Conservation (phyloP, 371 early-diverging fungal genomes). For the Homolaphlyctis polyrhiza region DNA sequence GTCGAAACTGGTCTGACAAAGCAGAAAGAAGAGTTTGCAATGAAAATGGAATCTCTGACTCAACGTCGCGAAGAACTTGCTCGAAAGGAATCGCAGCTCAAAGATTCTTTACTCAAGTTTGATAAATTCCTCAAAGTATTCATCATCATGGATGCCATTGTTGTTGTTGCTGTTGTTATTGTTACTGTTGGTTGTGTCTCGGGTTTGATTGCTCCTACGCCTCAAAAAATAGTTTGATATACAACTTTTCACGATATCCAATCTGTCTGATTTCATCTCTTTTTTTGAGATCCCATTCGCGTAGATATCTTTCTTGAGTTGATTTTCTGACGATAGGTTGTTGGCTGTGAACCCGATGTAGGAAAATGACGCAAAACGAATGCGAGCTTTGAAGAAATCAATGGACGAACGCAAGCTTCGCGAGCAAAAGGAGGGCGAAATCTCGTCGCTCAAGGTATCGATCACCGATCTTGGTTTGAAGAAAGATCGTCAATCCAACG, state of each 20-base stretch:
- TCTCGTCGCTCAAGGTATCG: constrained; percentile 28
- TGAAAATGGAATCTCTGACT: constrained; percentile 48
- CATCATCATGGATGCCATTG: background rate
- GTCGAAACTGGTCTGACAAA: constrained; percentile 50
- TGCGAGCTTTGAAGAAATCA: constrained; percentile 47
- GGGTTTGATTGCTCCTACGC: no score
- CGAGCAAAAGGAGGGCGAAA: constrained; percentile 45
- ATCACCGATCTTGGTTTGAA: constrained; percentile 15
- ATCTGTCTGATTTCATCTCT: background rate
- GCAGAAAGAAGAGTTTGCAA: constrained; percentile 54
- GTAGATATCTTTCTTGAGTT: background rate
- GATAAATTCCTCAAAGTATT: constrained; percentile 55
- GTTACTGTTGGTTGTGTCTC: no score
- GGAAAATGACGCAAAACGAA: constrained; percentile 56
- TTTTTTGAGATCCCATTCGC: background rate
- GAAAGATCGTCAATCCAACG: constrained; percentile 28
- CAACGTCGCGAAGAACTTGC: constrained; percentile 46
- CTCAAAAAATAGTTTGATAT: no score
- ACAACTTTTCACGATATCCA: no score
- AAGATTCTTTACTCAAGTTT: constrained; percentile 48
- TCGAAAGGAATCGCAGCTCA: constrained; percentile 42
- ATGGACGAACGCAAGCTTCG: constrained; percentile 44
- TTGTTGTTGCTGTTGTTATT: background rate
- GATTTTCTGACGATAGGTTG: background rate
- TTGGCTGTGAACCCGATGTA: constrained; percentile 6